Percentiles rank a stretch among this genome's conserved stretches.
Conservation (phyloP, 2,329 filamentous ascomycete species). For the Fusarium domesticum region DNA sequence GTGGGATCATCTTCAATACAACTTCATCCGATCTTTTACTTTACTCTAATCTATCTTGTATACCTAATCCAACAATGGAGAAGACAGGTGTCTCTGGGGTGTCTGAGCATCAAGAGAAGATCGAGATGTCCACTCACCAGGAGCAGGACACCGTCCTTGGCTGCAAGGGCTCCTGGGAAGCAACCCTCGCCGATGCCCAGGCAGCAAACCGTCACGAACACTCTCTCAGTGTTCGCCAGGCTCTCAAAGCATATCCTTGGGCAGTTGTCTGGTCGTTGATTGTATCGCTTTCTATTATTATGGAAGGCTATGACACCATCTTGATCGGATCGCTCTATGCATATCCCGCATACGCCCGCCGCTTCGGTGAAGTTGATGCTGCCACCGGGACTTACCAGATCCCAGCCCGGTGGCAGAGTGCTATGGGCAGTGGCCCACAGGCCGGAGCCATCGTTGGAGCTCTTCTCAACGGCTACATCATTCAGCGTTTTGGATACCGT, state of each 20-base stretch:
- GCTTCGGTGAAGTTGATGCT: slow-evolving; percentile 6
- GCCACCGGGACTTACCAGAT: neutral
- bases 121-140: no score
- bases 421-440: neutral
- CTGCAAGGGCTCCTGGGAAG: no score
- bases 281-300: slow-evolving; percentile 23
- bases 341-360: slow-evolving; percentile 21
- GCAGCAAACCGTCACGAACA: slow-evolving; percentile 13
- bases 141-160: no score
- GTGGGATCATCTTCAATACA: no score
- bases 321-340: slow-evolving; percentile 18
- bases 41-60: no score
- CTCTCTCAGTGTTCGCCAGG: slow-evolving; percentile 9
- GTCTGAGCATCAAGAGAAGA: no score
- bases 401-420: neutral
- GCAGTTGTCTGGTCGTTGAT: slow-evolving; percentile 24
- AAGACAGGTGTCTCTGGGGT: no score
- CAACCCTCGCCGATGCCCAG: slow-evolving; percentile 1
- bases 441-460: neutral
- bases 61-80: no score
- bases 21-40: no score
- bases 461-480: neutral
- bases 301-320: slow-evolving; percentile 26
- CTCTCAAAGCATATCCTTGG: slow-evolving; percentile 14
- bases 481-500: neutral